Evolutionary conservation across 345 rosid species (phyloP).

Genomic region (Syzygium oleosum): DNA sequence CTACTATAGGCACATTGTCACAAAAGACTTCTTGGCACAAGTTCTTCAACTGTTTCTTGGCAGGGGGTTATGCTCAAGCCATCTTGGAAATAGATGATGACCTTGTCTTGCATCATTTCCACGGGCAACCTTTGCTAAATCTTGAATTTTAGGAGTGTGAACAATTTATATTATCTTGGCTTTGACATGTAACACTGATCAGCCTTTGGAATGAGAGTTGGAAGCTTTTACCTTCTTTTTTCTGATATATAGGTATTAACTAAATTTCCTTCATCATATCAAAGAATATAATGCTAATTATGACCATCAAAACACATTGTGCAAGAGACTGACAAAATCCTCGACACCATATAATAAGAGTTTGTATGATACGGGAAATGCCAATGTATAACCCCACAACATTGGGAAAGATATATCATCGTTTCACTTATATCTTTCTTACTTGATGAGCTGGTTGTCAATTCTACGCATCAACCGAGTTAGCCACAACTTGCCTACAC

Average conservation of each 20-base stretch:
- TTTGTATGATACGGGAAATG: neutral
- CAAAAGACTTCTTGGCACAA: neutral
- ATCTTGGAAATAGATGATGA: neutral
- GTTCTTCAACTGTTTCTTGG: neutral
- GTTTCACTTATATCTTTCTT: no score
- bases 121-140: neutral
- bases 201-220: neutral
- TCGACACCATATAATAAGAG: neutral
- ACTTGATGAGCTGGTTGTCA: neutral
- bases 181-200: neutral
- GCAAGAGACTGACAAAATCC: neutral
- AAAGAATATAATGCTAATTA: neutral
- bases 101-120: neutral
- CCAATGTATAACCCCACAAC: no score
- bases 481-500: no score
- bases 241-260: neutral
- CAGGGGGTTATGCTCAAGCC: neutral
- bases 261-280: neutral
- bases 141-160: neutral
- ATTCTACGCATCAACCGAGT: rapidly evolving
- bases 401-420: neutral
- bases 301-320: neutral
- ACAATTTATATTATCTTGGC: neutral
- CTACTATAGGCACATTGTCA: neutral
- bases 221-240: neutral